These are phyloP conservation scores for Diaporthe citri DNA, from an alignment of 2,329 filamentous ascomycete species.

Conservation along the genomic window DNA sequence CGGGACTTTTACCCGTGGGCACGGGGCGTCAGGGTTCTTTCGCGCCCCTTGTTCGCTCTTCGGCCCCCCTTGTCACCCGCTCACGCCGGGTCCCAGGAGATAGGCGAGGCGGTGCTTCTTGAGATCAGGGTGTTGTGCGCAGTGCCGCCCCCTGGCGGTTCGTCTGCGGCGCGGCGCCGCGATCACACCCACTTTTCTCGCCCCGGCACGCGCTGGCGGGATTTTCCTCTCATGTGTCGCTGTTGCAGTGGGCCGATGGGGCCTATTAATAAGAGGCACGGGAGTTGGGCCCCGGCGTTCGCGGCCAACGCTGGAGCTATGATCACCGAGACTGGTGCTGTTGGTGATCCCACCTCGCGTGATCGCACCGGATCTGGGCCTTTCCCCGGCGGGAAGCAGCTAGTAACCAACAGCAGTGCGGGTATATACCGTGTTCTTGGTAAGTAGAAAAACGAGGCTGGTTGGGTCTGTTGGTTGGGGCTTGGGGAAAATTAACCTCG, in stretches of 20 bases:
- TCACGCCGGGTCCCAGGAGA: not conserved
- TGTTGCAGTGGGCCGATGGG: not conserved
- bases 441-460: not conserved
- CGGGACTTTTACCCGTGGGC: constrained; percentile 8
- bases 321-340: constrained; percentile 6
- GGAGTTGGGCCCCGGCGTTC: not conserved
- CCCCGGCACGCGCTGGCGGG: too few species aligned
- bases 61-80: not conserved
- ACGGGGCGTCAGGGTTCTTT: constrained; percentile 22
- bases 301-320: not conserved
- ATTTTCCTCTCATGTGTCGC: not conserved
- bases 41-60: not conserved
- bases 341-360: constrained; percentile 25
- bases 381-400: not conserved
- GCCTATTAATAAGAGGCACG: too few species aligned
- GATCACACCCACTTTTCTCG: not conserved
- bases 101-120: not conserved
- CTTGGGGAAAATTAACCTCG: not conserved
- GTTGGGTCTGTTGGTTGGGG: constrained; percentile 14
- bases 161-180: not conserved
- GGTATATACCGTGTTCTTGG: not conserved
- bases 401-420: constrained; percentile 19
- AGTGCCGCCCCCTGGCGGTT: not conserved
- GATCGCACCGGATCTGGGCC: constrained; percentile 15
- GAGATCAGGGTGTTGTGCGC: not conserved